Conservation (phyloP, 2,329 filamentous ascomycete genomes). For the Aulographum hederae region DNA sequence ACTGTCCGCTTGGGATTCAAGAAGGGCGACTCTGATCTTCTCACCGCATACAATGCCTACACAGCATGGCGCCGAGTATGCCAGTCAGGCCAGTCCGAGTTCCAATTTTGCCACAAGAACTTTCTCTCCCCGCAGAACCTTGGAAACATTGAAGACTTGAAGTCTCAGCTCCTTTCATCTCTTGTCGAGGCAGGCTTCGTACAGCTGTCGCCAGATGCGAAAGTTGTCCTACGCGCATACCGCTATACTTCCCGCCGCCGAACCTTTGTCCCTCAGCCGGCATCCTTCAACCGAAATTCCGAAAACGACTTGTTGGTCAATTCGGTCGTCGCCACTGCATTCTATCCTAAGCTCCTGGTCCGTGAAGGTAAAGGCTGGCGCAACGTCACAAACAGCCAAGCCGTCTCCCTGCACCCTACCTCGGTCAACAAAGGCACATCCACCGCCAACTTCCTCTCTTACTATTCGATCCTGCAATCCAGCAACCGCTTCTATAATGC, state of each 20-base stretch:
- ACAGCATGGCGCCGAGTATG: constrained; percentile 72
- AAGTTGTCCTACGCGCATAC: constrained; percentile 46
- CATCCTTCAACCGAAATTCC: constrained; percentile 56
- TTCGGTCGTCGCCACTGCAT: constrained; percentile 79
- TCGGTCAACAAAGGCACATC: constrained; percentile 66
- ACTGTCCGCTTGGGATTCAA: constrained; percentile 62
- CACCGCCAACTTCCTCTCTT: constrained; percentile 66
- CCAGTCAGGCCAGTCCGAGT: constrained; percentile 54
- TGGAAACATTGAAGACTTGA: constrained; percentile 84
- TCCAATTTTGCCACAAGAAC: constrained; percentile 85
- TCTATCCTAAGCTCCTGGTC: constrained; percentile 83
- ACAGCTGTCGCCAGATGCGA: constrained; percentile 53
- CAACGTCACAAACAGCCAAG: constrained; percentile 85
- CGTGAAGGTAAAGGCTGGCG: constrained; percentile 75
- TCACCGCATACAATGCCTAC: constrained; percentile 92
- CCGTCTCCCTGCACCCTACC: constrained; percentile 68
- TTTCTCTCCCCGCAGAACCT: constrained; percentile 81
- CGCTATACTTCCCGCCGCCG: constrained; percentile 49
- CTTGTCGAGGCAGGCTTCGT: constrained; percentile 76
- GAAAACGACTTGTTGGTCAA: constrained; percentile 63
- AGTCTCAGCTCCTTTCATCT: constrained; percentile 72
- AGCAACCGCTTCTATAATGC: constrained; percentile 70
- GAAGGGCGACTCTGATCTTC: constrained; percentile 71
- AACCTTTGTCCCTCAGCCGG: constrained; percentile 69
- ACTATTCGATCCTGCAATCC: constrained; percentile 82